phyloP scores from a whole-genome alignment of 108 stramenopile genomes.

The Nannochloropsis gaditana region DNA sequence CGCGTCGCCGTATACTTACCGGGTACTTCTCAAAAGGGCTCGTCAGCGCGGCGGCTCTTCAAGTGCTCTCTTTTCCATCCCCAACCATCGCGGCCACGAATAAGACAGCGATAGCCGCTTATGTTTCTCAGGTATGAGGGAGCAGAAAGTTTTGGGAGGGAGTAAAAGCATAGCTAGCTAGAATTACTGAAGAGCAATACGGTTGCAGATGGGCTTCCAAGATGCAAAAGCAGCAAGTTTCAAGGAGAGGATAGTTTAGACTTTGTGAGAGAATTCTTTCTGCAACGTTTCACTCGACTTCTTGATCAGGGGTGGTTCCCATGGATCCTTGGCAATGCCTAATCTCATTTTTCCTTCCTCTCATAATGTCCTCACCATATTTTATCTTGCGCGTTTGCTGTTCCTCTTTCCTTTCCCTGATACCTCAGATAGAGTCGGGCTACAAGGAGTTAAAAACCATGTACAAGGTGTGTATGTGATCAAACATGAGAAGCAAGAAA shows the following conservation, averaged over 20 bases:
- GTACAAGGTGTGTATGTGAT: not conserved
- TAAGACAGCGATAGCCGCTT: not conserved
- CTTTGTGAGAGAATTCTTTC: not conserved
- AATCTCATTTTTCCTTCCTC: not conserved
- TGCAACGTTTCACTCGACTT: not conserved
- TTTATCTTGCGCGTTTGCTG: not conserved
- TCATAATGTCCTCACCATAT: not conserved
- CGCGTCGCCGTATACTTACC: not conserved
- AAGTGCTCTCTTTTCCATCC: not conserved
- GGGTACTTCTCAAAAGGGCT: not conserved
- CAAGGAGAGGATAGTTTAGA: not conserved
- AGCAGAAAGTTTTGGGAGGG: not conserved
- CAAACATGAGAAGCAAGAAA: not conserved
- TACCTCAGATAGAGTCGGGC: not conserved
- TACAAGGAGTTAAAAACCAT: not conserved
- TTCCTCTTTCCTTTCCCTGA: not conserved
- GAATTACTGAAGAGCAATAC: too few relatives aligned
- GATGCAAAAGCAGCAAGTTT: too few relatives aligned
- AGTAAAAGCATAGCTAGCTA: not conserved
- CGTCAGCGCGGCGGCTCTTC: not conserved
- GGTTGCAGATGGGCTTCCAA: too few relatives aligned
- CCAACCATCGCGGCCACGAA: not conserved
- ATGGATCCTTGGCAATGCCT: not conserved
- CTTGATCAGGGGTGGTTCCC: not conserved
- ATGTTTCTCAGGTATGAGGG: not conserved